Evolutionary conservation across 768 basidiomycete genomes (phyloP).

Genomic region (Lyophyllum atratum): DNA sequence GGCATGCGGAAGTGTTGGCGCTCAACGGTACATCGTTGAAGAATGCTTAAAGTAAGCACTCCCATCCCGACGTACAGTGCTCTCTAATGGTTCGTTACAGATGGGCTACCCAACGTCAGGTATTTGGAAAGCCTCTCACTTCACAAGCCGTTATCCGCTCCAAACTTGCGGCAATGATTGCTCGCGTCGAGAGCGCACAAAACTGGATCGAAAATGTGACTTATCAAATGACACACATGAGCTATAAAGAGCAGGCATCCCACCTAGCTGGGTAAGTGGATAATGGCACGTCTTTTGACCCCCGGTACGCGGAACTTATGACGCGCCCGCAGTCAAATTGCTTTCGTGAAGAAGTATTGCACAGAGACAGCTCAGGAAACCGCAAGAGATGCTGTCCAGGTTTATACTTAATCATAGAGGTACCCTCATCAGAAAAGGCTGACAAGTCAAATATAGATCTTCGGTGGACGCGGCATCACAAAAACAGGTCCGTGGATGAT

Average conservation of each 20-base stretch:
- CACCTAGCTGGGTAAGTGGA: slow-evolving; percentile 65
- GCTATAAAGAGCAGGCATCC: slow-evolving; percentile 74
- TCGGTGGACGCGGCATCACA: slow-evolving; percentile 87
- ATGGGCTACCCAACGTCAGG: slow-evolving; percentile 86
- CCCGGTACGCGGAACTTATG: not conserved
- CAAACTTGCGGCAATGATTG: slow-evolving; percentile 88
- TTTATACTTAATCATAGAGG: not conserved
- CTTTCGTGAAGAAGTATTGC: slow-evolving; percentile 64
- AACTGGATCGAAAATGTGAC: slow-evolving; percentile 86
- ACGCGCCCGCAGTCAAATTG: slow-evolving; percentile 51
- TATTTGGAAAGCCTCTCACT: slow-evolving; percentile 84
- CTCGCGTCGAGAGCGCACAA: slow-evolving; percentile 63
- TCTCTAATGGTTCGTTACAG: slow-evolving; percentile 27
- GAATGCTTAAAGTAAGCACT: slow-evolving; percentile 74
- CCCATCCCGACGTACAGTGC: not conserved
- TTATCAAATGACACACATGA: slow-evolving; percentile 86
- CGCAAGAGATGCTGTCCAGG: slow-evolving; percentile 50
- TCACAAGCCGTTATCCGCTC: slow-evolving; percentile 84
- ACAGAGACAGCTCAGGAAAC: slow-evolving; percentile 63
- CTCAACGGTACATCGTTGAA: slow-evolving; percentile 63
- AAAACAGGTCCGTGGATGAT: not conserved
- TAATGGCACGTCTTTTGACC: not conserved
- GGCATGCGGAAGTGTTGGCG: slow-evolving; percentile 13
- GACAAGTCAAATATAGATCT: slow-evolving; percentile 56
- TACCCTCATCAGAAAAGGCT: not conserved